These are phyloP conservation scores for Scheffersomyces spartinae DNA, from an alignment of 805 yeast genomes.

Conservation along the genomic window DNA sequence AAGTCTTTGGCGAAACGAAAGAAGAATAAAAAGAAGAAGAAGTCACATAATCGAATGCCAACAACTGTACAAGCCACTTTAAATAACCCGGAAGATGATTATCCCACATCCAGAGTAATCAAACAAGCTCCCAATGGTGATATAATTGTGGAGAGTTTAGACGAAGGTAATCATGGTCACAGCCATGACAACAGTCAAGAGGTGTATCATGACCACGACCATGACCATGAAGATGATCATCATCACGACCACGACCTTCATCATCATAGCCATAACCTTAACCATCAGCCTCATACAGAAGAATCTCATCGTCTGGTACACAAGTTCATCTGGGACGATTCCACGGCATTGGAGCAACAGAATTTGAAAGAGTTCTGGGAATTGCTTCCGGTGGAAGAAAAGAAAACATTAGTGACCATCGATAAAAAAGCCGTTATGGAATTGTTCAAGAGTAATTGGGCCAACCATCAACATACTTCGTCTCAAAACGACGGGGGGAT, in stretches of 20 bases:
- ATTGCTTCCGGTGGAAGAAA: constrained; percentile 45
- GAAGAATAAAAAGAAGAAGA: constrained; percentile 24
- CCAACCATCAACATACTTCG: constrained; percentile 41
- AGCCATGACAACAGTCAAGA: constrained; percentile 2
- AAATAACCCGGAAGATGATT: constrained; percentile 47
- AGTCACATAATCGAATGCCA: constrained; percentile 7
- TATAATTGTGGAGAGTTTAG: constrained; percentile 55
- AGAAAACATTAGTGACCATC: constrained; percentile 48
- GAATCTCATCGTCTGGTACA: too few species aligned
- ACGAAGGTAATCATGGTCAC: constrained; percentile 12
- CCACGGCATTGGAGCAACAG: constrained; percentile 38
- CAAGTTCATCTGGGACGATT: constrained; percentile 32
- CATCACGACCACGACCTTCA: constrained; percentile 3
- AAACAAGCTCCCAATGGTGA: constrained; percentile 67
- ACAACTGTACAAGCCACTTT: constrained; percentile 29
- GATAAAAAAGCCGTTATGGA: constrained; percentile 61
- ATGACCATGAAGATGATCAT: constrained; percentile 8
- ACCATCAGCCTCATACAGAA: constrained; percentile 3
- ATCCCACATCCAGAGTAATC: constrained; percentile 62
- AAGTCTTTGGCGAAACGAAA: constrained; percentile 9
- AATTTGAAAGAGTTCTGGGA: constrained; percentile 55
- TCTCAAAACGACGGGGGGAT: constrained; percentile 4
- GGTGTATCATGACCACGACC: constrained; percentile 4
- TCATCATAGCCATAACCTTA: constrained; percentile 4
- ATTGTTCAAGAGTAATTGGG: constrained; percentile 47